These are phyloP conservation scores for Trichoderma sp. DNA, from an alignment of 2,329 filamentous ascomycete species.

Conservation along the genomic window DNA sequence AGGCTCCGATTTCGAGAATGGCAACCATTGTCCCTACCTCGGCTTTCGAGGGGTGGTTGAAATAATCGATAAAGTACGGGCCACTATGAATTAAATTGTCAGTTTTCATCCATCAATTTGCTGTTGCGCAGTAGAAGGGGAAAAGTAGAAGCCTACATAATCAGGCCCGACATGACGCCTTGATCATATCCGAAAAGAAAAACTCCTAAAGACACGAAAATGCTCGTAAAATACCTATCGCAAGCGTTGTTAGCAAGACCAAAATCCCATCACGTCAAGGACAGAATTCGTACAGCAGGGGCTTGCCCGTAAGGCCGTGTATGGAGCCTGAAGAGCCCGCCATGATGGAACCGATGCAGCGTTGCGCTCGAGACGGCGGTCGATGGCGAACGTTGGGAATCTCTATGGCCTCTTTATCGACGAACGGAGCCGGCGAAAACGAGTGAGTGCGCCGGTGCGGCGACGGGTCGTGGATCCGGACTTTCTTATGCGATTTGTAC, in stretches of 20 bases:
- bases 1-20: conserved; percentile 90
- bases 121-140: neutral
- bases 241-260: conserved; percentile 20
- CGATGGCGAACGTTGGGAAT: conserved; percentile 70
- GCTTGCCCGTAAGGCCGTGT: conserved; percentile 93
- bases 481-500: conserved; percentile 56
- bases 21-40: conserved; percentile 97
- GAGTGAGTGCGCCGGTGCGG: conserved; percentile 42
- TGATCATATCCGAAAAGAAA: conserved; percentile 91
- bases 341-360: conserved; percentile 81
- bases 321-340: conserved; percentile 73
- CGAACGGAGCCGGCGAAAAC: conserved; percentile 43
- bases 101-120: conserved; percentile 25
- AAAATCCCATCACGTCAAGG: conserved; percentile 18
- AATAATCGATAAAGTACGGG: conserved; percentile 86
- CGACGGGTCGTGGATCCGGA: conserved; percentile 64
- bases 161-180: conserved; percentile 79
- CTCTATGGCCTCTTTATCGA: conserved; percentile 76
- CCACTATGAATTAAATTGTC: conserved; percentile 57
- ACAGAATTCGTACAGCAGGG: conserved; percentile 70
- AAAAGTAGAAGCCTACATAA: conserved; percentile 53
- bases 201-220: conserved; percentile 83
- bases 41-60: conserved; percentile 81
- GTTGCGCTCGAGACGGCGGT: conserved; percentile 66
- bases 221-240: conserved; percentile 86